Evolutionary conservation across 2,329 filamentous ascomycete species (phyloP).

Genomic region (Diaporthe velutina): DNA sequence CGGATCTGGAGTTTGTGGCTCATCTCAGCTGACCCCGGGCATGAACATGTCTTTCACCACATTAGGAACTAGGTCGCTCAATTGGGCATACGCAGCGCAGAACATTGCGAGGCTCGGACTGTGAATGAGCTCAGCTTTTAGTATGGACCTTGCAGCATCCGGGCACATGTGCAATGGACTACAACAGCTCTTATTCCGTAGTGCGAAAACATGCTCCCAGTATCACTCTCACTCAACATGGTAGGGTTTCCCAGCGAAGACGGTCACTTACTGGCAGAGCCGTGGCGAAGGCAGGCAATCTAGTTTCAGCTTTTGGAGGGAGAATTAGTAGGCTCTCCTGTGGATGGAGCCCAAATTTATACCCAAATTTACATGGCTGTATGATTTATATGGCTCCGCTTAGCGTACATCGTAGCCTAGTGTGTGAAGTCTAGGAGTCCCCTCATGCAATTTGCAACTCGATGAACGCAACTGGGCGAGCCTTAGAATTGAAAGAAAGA

Average conservation of each 20-base stretch:
- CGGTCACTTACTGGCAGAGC: no score
- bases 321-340: neutral
- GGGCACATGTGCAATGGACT: no score
- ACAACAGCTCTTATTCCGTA: neutral
- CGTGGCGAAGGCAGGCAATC: neutral
- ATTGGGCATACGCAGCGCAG: neutral
- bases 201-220: neutral
- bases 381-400: no score
- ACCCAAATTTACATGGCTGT: no score
- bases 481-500: no score
- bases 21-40: conserved; percentile 16
- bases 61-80: neutral
- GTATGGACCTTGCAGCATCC: neutral
- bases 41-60: neutral
- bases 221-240: neutral
- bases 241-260: neutral
- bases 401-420: no score
- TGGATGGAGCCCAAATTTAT: no score
- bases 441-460: no score
- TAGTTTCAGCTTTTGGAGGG: neutral
- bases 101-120: neutral
- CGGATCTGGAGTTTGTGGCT: neutral
- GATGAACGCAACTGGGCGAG: no score
- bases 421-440: no score
- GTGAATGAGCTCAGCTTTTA: neutral